These are phyloP conservation scores for Fomitiporia mediterranea DNA, from an alignment of 1,284 basidiomycete species.

Conservation along the genomic window DNA sequence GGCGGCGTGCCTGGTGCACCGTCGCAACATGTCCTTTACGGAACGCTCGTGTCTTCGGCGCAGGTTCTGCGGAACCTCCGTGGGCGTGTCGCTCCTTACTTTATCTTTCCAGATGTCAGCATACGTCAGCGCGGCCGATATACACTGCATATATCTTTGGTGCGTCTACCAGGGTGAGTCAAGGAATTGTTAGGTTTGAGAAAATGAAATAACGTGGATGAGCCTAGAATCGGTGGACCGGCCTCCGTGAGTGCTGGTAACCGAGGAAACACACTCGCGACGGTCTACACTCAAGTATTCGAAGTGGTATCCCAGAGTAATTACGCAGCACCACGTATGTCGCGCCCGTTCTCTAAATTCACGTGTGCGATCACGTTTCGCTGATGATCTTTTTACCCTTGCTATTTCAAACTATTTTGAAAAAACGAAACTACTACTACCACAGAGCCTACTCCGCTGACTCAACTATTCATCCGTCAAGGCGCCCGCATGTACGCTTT, in stretches of 20 bases:
- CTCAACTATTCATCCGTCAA: conserved; percentile 71
- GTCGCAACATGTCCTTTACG: conserved; percentile 66
- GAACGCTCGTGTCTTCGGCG: conserved; percentile 77
- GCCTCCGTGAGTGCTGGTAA: conserved; percentile 30
- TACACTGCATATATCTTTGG: conserved; percentile 67
- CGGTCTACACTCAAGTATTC: conserved; percentile 67
- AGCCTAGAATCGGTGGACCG: conserved; percentile 12
- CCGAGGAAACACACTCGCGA: conserved; percentile 57
- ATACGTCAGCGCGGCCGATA: conserved; percentile 74
- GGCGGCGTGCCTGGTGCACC: conserved; percentile 42
- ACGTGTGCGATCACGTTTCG: background rate
- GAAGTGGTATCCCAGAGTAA: conserved; percentile 67
- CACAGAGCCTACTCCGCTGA: conserved; percentile 37
- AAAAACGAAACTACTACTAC: too few species aligned
- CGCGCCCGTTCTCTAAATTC: conserved; percentile 22
- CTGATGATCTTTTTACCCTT: background rate
- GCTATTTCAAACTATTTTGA: conserved; percentile 7
- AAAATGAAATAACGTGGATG: background rate
- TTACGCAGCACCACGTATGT: conserved; percentile 78
- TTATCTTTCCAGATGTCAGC: conserved; percentile 87
- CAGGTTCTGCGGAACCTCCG: conserved; percentile 73
- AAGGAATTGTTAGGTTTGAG: background rate
- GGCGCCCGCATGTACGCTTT: conserved; percentile 70
- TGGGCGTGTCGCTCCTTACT: conserved; percentile 75
- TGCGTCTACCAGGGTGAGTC: conserved; percentile 74